Evolutionary conservation across 148 eudicot genomes (phyloP).

Genomic region (Spergularia marina): DNA sequence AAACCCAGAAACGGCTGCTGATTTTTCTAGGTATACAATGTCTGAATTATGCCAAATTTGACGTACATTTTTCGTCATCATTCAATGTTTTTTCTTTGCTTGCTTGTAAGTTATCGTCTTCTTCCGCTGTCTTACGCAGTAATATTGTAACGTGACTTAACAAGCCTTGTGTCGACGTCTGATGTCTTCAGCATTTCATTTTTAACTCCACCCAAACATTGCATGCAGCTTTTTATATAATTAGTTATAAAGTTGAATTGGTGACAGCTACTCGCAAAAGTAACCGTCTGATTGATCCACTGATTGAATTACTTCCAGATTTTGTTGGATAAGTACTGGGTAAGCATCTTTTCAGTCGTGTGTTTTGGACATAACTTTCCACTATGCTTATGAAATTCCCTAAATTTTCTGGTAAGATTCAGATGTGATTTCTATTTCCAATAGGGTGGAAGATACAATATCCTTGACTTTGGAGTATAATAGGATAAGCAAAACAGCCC

Average conservation of each 20-base stretch:
- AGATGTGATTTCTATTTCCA: neutral
- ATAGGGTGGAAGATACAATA: too few relatives aligned
- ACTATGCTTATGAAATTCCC: neutral
- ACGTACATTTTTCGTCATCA: too few relatives aligned
- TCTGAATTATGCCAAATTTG: too few relatives aligned
- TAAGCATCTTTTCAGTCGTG: neutral
- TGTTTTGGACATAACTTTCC: neutral
- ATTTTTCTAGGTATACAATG: too few relatives aligned
- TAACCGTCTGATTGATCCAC: neutral
- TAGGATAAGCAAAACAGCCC: too few relatives aligned
- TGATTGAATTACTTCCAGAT: too few relatives aligned
- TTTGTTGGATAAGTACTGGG: neutral
- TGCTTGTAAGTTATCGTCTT: constrained; percentile 1
- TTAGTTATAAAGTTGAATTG: neutral
- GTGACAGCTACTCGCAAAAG: neutral
- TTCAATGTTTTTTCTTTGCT: neutral
- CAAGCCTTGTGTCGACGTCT: constrained; percentile 15
- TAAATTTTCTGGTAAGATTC: neutral
- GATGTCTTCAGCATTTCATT: neutral
- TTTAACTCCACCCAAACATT: neutral
- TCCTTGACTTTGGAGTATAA: too few relatives aligned
- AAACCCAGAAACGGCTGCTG: neutral
- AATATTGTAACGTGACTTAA: neutral
- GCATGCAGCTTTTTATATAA: neutral
- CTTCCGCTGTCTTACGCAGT: neutral